Evolutionary conservation across 768 basidiomycete species (phyloP), one percentile per base, ranked within the genome.

Genomic region (Porphyrellus cyaneotinctus): DNA sequence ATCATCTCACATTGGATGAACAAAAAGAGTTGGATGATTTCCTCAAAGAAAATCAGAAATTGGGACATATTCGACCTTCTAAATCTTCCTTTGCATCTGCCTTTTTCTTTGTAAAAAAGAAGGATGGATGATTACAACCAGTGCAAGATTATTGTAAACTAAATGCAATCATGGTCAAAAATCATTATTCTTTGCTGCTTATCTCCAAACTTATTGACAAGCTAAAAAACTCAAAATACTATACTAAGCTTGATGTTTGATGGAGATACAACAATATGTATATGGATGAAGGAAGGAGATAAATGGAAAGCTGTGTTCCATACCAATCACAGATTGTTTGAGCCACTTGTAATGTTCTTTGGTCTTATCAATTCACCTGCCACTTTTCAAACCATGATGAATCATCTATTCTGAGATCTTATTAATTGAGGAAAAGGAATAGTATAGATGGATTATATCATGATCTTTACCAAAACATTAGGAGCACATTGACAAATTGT

Each of bases 391-490:
- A 33, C 32, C 15, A 33, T 33, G 41, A 69, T 70, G 58, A 60
- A 71, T 30, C 31, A 49, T 12, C n/a, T 64, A 7, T 58, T 68
- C 26, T 13, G 41, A 0, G 49, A 62, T 9, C 55, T 65, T 2
- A 38, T 55, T 2, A 28, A 18, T 2, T 0, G 18, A 15, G 54
- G 42, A 17, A 51, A 61, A 2, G 55, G 71, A 0, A 18, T 61
- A 0, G 54, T 70, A 3, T 78, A 76, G 43, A 74, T 77, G 10
- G 71, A 77, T 43, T 68, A 78, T 38, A 75, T 76, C 2, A 65
- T 76, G 0, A 62, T 75, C 0, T 75, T 63, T 47, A 71, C 69
- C 0, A 37, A 46, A 26, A 53, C 51, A 1, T 64, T 64, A 6
- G 54, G 69, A 0, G 65, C 74, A 1, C 72, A 76, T 51, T 2